Evolutionary conservation across 352 stramenopile genomes (phyloP).

Genomic region (Pythium grandisporangium): DNA sequence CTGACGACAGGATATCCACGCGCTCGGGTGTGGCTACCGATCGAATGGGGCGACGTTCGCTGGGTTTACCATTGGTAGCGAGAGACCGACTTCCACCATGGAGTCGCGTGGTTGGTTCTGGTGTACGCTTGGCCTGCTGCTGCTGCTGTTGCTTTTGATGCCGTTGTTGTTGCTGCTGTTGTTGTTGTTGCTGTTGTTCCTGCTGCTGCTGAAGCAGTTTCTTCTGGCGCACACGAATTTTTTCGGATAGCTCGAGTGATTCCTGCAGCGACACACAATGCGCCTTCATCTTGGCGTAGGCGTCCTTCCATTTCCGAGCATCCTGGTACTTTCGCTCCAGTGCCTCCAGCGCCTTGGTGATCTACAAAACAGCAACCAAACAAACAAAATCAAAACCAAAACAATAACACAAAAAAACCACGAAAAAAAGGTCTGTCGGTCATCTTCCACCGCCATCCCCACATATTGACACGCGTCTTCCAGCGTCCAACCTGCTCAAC

Average conservation of each 20-base stretch:
- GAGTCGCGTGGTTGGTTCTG: too few species aligned
- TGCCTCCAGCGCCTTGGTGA: conserved; percentile 23
- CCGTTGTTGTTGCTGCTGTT: neutral
- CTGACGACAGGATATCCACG: too few species aligned
- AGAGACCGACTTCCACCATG: too few species aligned
- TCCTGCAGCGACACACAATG: conserved; percentile 74
- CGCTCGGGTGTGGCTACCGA: too few species aligned
- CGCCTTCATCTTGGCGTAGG: conserved; percentile 58
- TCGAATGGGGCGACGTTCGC: too few species aligned
- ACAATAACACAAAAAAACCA: neutral
- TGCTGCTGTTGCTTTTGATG: neutral
- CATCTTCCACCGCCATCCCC: too few species aligned
- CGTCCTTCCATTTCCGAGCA: conserved; percentile 31
- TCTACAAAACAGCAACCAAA: conserved; percentile 11
- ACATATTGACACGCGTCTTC: too few species aligned
- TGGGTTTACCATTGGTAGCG: too few species aligned
- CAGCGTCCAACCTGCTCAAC: conserved; percentile 41
- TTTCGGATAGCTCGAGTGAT: conserved; percentile 73
- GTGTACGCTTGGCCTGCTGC: too few species aligned
- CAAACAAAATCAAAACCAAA: neutral
- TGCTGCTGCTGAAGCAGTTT: conserved; percentile 66
- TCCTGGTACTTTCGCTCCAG: conserved; percentile 45
- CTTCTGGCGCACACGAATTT: conserved; percentile 69
- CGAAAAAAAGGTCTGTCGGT: neutral
- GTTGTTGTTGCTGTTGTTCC: conserved; percentile 19